These are phyloP conservation scores for Pythium biforme DNA, from an alignment of 352 stramenopile species.

Conservation along the genomic window DNA sequence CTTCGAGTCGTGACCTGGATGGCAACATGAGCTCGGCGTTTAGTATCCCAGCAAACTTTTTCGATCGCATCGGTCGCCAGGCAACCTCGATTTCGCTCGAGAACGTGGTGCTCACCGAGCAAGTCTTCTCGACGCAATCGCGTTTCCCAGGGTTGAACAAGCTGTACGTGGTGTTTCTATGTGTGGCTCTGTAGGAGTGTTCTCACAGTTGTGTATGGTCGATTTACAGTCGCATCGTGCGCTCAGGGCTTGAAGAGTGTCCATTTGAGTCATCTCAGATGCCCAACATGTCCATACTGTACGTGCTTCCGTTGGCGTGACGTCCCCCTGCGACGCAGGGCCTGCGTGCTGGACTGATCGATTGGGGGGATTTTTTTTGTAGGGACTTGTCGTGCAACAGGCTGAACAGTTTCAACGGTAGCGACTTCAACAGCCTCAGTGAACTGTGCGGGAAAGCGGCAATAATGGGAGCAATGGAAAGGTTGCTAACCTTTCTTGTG, in stretches of 20 bases:
- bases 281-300: neutral
- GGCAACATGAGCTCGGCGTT: neutral
- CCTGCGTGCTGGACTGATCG: neutral
- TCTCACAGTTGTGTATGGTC: neutral
- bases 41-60: neutral
- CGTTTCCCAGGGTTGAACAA: neutral
- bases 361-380: neutral
- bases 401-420: conserved; percentile 2
- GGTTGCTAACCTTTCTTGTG: neutral
- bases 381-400: conserved; percentile 2
- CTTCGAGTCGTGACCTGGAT: neutral
- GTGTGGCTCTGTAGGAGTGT: neutral
- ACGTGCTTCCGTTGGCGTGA: neutral
- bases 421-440: neutral
- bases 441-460: no score
- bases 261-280: neutral
- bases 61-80: neutral
- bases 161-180: neutral
- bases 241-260: neutral
- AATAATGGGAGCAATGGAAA: no score
- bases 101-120: neutral
- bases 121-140: neutral
- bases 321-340: no score
- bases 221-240: neutral
- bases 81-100: neutral